Conservation (phyloP, 192 early-diverging fungal genomes). For the Coemansia sp. region DNA sequence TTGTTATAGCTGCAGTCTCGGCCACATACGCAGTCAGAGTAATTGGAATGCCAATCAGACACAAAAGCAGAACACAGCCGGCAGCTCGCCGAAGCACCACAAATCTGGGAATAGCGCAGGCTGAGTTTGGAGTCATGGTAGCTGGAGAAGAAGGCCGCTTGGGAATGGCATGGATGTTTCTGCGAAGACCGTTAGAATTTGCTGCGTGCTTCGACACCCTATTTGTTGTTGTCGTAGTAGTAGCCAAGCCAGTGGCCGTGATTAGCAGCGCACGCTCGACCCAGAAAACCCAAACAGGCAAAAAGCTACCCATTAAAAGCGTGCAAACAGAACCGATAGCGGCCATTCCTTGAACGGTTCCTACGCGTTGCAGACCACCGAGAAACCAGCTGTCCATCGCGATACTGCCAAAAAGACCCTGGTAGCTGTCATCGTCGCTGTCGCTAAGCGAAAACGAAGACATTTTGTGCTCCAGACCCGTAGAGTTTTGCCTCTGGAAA, state of each 20-base stretch:
- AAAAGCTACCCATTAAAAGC: too few relatives aligned
- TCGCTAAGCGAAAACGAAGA: slow-evolving; percentile 33
- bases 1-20: too few relatives aligned
- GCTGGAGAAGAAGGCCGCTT: background rate
- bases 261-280: too few relatives aligned
- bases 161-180: background rate
- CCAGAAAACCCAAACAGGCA: too few relatives aligned
- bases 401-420: slow-evolving; percentile 35
- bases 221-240: background rate
- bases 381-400: slow-evolving; percentile 37
- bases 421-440: slow-evolving; percentile 36
- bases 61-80: background rate
- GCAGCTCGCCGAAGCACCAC: too few relatives aligned
- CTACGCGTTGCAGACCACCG: slow-evolving; percentile 7
- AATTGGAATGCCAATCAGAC: background rate
- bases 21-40: background rate
- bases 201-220: too few relatives aligned
- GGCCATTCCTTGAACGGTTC: background rate
- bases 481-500: slow-evolving; percentile 19
- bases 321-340: background rate
- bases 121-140: too few relatives aligned
- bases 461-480: slow-evolving; percentile 44
- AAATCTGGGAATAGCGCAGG: too few relatives aligned
- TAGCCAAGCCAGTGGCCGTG: too few relatives aligned
- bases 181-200: too few relatives aligned